Conservation (phyloP, 1,139 yeast species). For the Geotrichum aggregatum region DNA sequence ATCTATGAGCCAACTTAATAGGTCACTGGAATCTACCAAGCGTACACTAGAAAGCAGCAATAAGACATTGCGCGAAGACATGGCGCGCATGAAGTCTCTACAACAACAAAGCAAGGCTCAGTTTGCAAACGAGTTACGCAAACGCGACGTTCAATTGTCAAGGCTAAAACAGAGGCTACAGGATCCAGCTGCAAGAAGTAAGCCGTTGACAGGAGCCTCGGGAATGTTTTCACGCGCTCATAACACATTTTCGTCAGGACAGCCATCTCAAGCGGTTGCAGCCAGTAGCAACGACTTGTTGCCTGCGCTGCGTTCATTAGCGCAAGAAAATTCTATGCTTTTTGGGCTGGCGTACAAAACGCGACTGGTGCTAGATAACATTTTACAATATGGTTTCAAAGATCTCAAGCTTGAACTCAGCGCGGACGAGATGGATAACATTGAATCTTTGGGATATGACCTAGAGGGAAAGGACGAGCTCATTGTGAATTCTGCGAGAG, state of each 20-base stretch:
- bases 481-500: slow-evolving; percentile 15
- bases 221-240: slow-evolving; percentile 27
- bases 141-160: slow-evolving; percentile 30
- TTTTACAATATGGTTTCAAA: not conserved
- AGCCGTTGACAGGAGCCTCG: slow-evolving; percentile 26
- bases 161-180: slow-evolving; percentile 22
- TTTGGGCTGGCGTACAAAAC: slow-evolving; percentile 26
- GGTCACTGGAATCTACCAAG: slow-evolving; percentile 22
- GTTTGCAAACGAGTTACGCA: slow-evolving; percentile 32
- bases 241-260: slow-evolving; percentile 24
- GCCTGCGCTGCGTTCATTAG: slow-evolving; percentile 16
- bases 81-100: slow-evolving; percentile 18
- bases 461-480: not conserved
- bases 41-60: slow-evolving; percentile 17
- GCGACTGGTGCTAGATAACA: slow-evolving; percentile 21
- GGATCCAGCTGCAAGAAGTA: slow-evolving; percentile 16
- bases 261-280: not conserved
- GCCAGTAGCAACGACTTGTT: not conserved
- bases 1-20: slow-evolving; percentile 19
- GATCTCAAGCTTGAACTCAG: slow-evolving; percentile 9
- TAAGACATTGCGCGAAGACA: slow-evolving; percentile 21
- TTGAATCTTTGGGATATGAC: slow-evolving; percentile 18
- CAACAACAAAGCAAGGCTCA: slow-evolving; percentile 26
- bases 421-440: slow-evolving; percentile 18
- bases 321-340: slow-evolving; percentile 22